A percentile compares a stretch with the other conserved stretches of the same genome.
Conservation (phyloP, 768 basidiomycete species). For the Boletus pseudopeckii region DNA sequence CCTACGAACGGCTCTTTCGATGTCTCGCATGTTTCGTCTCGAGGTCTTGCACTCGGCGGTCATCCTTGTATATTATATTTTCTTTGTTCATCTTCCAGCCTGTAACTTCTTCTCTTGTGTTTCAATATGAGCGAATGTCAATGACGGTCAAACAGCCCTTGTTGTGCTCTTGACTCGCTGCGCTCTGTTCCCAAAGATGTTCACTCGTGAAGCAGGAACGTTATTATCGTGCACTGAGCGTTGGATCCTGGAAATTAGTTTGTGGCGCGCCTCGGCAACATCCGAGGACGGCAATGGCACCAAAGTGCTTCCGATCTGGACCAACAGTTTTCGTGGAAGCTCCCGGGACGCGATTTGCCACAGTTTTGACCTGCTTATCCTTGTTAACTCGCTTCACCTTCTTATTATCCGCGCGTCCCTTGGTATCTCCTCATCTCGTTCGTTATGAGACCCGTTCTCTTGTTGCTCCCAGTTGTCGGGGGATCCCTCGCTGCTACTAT, state of each 20-base stretch:
- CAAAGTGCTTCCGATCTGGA: no score
- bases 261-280: no score
- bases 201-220: neutral
- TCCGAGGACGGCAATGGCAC: no score
- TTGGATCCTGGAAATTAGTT: no score
- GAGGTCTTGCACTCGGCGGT: neutral
- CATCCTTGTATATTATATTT: neutral
- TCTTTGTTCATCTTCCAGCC: neutral
- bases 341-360: neutral
- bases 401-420: neutral
- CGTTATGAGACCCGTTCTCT: constrained; percentile 11
- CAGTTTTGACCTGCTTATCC: constrained; percentile 10
- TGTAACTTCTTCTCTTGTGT: constrained; percentile 2
- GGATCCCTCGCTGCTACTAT: constrained; percentile 20
- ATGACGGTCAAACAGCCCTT: neutral
- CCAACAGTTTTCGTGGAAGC: no score
- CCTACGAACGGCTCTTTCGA: neutral
- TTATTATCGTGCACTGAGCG: no score
- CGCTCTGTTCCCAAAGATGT: neutral
- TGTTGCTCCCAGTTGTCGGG: constrained; percentile 19
- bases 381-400: constrained; percentile 1
- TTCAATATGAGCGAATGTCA: neutral
- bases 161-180: neutral
- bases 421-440: neutral
- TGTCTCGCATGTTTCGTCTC: no score